Base-by-base conservation (phyloP, 202 grass and related monocot genomes). In the Schoenoplectus triqueter region DNA sequence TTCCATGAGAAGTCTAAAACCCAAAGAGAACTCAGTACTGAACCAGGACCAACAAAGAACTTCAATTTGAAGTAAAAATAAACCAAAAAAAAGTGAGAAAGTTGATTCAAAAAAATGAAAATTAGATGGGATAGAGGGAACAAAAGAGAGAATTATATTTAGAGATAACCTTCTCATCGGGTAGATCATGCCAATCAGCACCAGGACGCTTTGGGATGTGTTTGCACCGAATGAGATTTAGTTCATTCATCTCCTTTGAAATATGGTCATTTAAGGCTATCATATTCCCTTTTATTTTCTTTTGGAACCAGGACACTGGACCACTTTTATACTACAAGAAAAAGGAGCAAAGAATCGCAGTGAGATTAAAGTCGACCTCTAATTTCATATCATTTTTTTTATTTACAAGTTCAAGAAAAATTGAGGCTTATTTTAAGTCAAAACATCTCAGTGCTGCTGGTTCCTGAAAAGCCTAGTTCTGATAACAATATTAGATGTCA, bases 241-340 rank as follows among this genome's bases (percentile, higher is more conserved):
- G 80, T 87, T 99, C 96, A 73, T 96, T 99, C 96, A 96, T 99
- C 80, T 99, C 96, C 88, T 99, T 99, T 10, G 96, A 96, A 88
- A 99, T 96, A 84, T 99, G 96, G 64, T 99, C 93, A 86, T 87
- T 96, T 89, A 99, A 73, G 18, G 65, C 20, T 11, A 85, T 81
- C 71, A 65, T 96, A 61, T 76, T 91, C 15, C 93, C 92, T 91
- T 92, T 90, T 46, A 96, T 96, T 88, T 92, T 91, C 82, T 96
- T 96, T 85, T 99, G 97, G 85, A 94, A 99, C 93, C 93, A 96
- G 64, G 93, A 96, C 6, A 89, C 50, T 15, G 93, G 97, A 31
- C 94, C 87, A n/a, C 87, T 90, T 71, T 88, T 93, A 52, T 99
- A 91, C 97, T 96, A 86, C 45, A 82, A 44, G 10, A 67, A 84